Percentiles rank a stretch among this genome's conserved stretches.
phyloP scores from a whole-genome alignment of 352 stramenopile species.

The Globisporangium heterothallicum region DNA sequence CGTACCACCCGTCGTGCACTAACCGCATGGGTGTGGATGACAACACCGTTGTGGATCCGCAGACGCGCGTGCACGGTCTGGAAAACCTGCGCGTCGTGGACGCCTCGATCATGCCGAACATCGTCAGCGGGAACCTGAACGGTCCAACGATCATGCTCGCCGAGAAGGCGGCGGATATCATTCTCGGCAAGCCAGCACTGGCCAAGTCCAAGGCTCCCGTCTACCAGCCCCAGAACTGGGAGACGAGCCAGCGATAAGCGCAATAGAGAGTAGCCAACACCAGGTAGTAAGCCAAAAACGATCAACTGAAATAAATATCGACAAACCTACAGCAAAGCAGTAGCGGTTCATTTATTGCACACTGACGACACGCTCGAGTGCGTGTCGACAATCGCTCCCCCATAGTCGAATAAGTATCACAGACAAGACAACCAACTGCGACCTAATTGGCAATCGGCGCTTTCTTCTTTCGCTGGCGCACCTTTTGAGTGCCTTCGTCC shows the following conservation, averaged over 20 bases:
- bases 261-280: constrained; percentile 3
- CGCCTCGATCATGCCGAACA: constrained; percentile 92
- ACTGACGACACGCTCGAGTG: no score
- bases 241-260: constrained; percentile 61
- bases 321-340: not conserved
- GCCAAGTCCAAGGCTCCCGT: constrained; percentile 69
- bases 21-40: constrained; percentile 82
- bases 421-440: constrained; percentile 10
- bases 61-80: constrained; percentile 82
- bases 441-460: constrained; percentile 63
- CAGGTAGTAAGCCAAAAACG: not conserved
- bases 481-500: constrained; percentile 35
- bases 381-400: no score
- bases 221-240: constrained; percentile 69
- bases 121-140: constrained; percentile 94
- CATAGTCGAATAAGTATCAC: constrained; percentile 1
- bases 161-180: constrained; percentile 92
- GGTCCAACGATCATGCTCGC: constrained; percentile 91
- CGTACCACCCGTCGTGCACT: constrained; percentile 88
- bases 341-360: no score
- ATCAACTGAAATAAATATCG: constrained; percentile 3
- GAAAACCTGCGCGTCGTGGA: constrained; percentile 89
- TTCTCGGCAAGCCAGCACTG: constrained; percentile 68
- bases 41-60: constrained; percentile 87
- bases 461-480: constrained; percentile 78